These are phyloP conservation scores for Quercus variabilis DNA, from an alignment of 306 rosid genomes.

Conservation along the genomic window DNA sequence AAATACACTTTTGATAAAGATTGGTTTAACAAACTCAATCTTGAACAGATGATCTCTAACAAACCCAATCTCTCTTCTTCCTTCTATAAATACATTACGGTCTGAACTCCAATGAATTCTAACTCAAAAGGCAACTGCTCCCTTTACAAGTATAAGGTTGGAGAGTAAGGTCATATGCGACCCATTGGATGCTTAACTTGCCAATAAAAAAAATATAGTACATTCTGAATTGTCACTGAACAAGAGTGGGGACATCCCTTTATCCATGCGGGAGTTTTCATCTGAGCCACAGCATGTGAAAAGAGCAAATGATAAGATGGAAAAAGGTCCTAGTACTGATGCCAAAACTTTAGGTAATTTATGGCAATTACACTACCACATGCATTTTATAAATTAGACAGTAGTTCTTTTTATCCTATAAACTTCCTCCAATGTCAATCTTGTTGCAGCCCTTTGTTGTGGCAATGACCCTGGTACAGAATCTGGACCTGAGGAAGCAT, in stretches of 20 bases:
- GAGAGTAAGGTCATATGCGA: too few species aligned
- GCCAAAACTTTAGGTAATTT: slow-evolving; percentile 48
- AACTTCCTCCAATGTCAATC: slow-evolving; percentile 15
- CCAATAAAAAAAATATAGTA: not conserved
- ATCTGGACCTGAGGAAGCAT: slow-evolving; percentile 39
- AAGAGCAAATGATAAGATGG: slow-evolving; percentile 23
- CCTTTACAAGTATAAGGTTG: too few species aligned
- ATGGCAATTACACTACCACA: slow-evolving; percentile 2
- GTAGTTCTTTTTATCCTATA: not conserved
- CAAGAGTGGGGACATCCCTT: slow-evolving; percentile 29
- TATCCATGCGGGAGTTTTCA: slow-evolving; percentile 45
- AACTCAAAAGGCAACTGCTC: too few species aligned
- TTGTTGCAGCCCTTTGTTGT: slow-evolving; percentile 42
- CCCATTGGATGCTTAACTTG: too few species aligned
- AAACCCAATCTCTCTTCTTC: too few species aligned
- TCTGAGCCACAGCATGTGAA: slow-evolving; percentile 31
- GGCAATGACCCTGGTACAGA: slow-evolving; percentile 32
- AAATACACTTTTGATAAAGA: too few species aligned
- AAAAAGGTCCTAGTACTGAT: slow-evolving; percentile 29
- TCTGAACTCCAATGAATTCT: not conserved
- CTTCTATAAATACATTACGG: not conserved
- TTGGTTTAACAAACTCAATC: too few species aligned
- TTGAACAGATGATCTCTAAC: too few species aligned
- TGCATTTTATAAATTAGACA: slow-evolving; percentile 1
- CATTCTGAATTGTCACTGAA: slow-evolving; percentile 3